Base-by-base conservation (phyloP, 306 rosid genomes). In the Cucurbita ficifolia region DNA sequence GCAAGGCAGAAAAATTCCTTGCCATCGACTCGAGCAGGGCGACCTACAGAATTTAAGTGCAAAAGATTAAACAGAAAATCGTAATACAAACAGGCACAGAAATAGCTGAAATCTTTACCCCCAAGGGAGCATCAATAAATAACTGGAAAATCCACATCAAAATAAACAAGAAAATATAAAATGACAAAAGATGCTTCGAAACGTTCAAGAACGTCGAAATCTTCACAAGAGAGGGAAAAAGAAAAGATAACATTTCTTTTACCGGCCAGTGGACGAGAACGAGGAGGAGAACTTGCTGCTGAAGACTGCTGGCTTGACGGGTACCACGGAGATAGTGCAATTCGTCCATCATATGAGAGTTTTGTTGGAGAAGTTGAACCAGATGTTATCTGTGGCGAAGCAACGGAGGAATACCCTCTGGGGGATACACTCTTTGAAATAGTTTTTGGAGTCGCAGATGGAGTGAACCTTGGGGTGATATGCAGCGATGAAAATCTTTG, bases 301-400 rank as follows among this genome's bases (percentile, higher is more conserved):
- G 99, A 95, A 48, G 99, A 91, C 86, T 88, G 99, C 87, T 95
- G 97, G 86, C 99, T 95, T 69, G 99, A 91, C 54, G 97, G 81
- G 82, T 88, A 87, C 99, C 99, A 95, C 9, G 96, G 79, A 65
- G 99, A 82, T 54, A 85, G 54, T 57, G 90, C 82, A 48, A 77
- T 64, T 5, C 88, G 89, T 52, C 88, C 90, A 7, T 90, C 97
- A 50, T 85, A 85, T 43, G 91, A 80, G 35, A 62, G 70, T 76
- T 82, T 91, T 51, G 88, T 79, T 19, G 99, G 99, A 81, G 99
- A 91, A 74, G 91, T 82, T 59, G 89, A 75, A 78, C 96, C 88
- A 59, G 97, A 89, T 13, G 83, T 77, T 77, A 51, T 77, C 70
- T 62, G 83, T 48, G 97, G 97, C 69, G 99, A 87, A 55, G 81